Base-by-base conservation (phyloP, 768 basidiomycete species). In the Lentinula boryana region DNA sequence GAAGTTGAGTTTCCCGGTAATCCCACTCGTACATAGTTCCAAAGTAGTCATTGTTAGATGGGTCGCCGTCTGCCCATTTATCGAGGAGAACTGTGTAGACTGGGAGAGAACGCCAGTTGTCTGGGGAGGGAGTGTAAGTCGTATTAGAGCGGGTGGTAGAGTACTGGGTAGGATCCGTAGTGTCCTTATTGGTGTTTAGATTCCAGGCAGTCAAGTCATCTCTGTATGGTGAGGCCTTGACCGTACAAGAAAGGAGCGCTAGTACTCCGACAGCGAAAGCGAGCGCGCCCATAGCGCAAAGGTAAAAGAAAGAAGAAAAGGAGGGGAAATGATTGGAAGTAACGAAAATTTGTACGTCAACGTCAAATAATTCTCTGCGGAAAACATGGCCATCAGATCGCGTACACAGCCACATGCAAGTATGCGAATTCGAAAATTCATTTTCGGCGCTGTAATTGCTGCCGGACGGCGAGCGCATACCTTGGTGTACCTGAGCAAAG, bases 51-150 rank as follows among this genome's bases (percentile, higher is more conserved):
- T 97, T 95, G 69, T 96, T 97, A 49, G 84, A 74, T 3, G 95
- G 95, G 70, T 94, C 90, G 1, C 95, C 95, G 67, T 96, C 94
- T 13, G 93, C 93, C 70, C 92, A 96, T 74, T 96, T 96, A 82
- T 97, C 95, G 65, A 95, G 72, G 57, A 96, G 86, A 67, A 93
- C 67, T 50, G 88, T 91, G 69, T 94, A 94, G 56, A 85, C 80
- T 2, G 91, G 91, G 15, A 41, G 40, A 43, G 83, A 75, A n/a
- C 95, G 85, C 95, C 95, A 97, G 73, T 97, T 97, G n/a, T 64
- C 52, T 0, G 95, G 95, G 0, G 93, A 95, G 0, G 83, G 80
- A 0, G 84, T 89, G 72, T 95, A 95, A 8, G 81, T 85, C 1
- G 75, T 75, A 65, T 85, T 89, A 2, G 80, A 73, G 44, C 89